These are phyloP conservation scores for Corymbia citriodora DNA, from an alignment of 441 rosid genomes.

Conservation along the genomic window DNA sequence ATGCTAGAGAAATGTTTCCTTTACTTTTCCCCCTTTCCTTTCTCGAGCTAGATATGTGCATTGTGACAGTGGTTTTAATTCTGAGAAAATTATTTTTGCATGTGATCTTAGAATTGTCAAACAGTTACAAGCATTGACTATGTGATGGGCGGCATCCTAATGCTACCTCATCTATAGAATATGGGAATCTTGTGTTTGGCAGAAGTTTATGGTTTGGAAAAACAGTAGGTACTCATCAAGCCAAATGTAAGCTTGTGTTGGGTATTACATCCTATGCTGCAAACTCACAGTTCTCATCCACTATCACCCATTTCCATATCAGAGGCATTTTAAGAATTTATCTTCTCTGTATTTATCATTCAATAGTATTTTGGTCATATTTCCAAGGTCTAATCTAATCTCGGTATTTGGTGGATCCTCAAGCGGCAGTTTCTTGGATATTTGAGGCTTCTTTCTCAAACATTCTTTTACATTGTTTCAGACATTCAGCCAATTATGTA, in stretches of 20 bases:
- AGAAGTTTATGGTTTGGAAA: neutral
- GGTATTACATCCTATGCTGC: neutral
- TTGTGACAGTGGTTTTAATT: neutral
- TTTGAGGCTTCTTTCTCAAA: neutral
- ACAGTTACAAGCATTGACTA: neutral
- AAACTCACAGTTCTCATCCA: neutral
- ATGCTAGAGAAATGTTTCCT: neutral
- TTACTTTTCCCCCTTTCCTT: neutral
- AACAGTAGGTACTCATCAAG: neutral
- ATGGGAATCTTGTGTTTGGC: neutral
- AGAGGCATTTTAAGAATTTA: neutral
- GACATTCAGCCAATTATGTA: constrained; percentile 93
- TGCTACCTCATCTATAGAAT: neutral
- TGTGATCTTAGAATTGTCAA: neutral
- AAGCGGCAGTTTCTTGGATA: neutral
- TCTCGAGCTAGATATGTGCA: neutral
- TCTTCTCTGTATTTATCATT: neutral
- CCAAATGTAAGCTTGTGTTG: neutral
- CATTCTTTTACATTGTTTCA: constrained; percentile 28
- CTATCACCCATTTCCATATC: neutral
- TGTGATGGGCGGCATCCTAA: neutral
- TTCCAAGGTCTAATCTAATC: neutral
- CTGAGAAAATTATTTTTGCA: neutral
- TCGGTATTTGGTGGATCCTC: neutral
- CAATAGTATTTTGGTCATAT: neutral